Base-by-base conservation (phyloP, 371 early-diverging fungal genomes). In the Zychaea mexicana region DNA sequence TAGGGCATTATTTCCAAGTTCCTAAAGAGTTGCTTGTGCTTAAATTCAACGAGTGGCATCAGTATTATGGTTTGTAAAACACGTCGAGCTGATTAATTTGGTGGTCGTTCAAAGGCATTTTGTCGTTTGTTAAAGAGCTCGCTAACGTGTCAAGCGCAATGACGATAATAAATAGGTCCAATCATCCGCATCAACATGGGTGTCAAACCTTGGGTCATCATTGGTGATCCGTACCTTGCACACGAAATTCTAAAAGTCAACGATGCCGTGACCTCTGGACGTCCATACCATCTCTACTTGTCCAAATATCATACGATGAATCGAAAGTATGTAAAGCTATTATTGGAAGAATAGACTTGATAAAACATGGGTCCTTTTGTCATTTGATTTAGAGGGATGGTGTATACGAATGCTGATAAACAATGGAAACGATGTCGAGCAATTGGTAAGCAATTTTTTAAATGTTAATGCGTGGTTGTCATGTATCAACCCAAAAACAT, bases 181-280 rank as follows among this genome's bases (percentile, higher is more conserved):
- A 27, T 45, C 7, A 26, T 61, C 15, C 33, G 7, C 12, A 30
- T 70, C 31, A 17, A 60, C 7, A 66, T 70, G 66, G 70, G 70
- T 31, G 60, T 63, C 24, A 58, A 66, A 27, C 39, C 58, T 10
- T 70, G 67, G 66, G 32, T 70, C 17, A 28, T 63, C 13, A 64
- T 70, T 30, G 22, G 58, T 6, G 70, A 70, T 33, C 64, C 63
- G 15, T 17, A 60, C 10, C 39, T 70, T 5, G 70, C 66, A 0
- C 66, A 70, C 46, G 70, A 70, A 2, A 49, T 70, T 1, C 57
- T 70, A 24, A 47, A 33, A 19, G 60, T 47, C 12, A 28, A 56
- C 7, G 69, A 64, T 24, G 36, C 39, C 10, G 28, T 27, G 12
- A 68, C 69, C 2, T 68, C 69, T 2, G 19, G 49, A 13, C 12